A percentile compares a stretch with the other conserved stretches of the same genome.
These are phyloP conservation scores for Claviceps paspali DNA, from an alignment of 2,329 filamentous ascomycete species.

Conservation along the genomic window DNA sequence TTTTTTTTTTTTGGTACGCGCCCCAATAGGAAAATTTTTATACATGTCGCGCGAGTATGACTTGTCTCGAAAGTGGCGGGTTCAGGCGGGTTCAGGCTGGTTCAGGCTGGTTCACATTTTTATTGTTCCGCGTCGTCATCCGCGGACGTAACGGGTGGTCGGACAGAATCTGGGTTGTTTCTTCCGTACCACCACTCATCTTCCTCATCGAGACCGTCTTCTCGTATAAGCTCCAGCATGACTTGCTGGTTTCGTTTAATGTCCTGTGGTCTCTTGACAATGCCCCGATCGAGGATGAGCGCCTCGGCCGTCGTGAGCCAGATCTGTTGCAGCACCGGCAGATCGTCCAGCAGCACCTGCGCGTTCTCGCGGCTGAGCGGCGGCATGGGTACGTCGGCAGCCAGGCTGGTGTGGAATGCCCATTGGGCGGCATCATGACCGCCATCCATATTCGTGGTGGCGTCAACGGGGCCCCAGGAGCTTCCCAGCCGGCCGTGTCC, in stretches of 20 bases:
- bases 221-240: conserved; percentile 47
- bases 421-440: conserved; percentile 21
- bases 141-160: conserved; percentile 32
- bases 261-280: conserved; percentile 41
- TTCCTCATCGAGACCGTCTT: conserved; percentile 41
- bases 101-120: too few relatives aligned
- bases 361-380: conserved; percentile 35
- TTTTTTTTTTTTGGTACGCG: too few relatives aligned
- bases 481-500: conserved; percentile 13
- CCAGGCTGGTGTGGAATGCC: conserved; percentile 43
- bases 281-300: conserved; percentile 41
- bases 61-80: too few relatives aligned
- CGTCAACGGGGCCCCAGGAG: conserved; percentile 16
- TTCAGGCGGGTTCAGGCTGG: too few relatives aligned
- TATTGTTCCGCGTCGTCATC: conserved; percentile 33
- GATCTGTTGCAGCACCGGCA: conserved; percentile 43
- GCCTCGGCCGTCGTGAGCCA: conserved; percentile 50
- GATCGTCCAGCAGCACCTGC: conserved; percentile 34
- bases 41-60: too few relatives aligned
- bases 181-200: conserved; percentile 49
- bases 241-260: conserved; percentile 50
- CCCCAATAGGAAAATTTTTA: too few relatives aligned
- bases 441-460: conserved; percentile 12
- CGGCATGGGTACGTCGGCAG: conserved; percentile 48
- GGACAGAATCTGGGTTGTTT: conserved; percentile 36